Base-by-base conservation (phyloP, 2,329 filamentous ascomycete species). In the Fusarium falciforme region DNA sequence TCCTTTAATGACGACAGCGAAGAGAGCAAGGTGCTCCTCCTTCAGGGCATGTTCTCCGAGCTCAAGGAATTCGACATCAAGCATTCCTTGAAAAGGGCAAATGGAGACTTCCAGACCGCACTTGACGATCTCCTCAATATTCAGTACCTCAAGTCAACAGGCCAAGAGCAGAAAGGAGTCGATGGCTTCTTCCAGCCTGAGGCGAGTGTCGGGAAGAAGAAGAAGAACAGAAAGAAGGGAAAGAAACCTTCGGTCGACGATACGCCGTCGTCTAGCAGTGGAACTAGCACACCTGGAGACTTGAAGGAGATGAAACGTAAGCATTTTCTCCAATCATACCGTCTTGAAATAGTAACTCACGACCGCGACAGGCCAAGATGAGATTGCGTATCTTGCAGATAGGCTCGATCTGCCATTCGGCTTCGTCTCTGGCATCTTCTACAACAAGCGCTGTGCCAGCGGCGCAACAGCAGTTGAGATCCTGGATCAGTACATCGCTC, bases 81-180 rank as follows among this genome's bases (percentile, higher is more conserved):
- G 47, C 89, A 91, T 71, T 89, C 91, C 0, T 83, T 98, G 60
- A 90, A 89, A 73, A 93, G 94, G 77, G 89, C 87, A 33, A 87
- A 89, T 12, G 90, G 92, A 0, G 90, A 94, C 73, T 89, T 93
- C 42, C 89, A 91, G 67, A 86, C 87, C 16, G 90, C 94, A 2
- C 91, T 97, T 71, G 94, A 98, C 76, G 91, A 94, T 67, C 85
- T 98, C 14, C 87, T 98, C 35, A 97, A 93, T 74, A 87, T 94
- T 16, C 90, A 93, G 22, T 94, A 92, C 78, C 91, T 98, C 6
- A 90, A 94, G 67, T 90, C 94, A 66, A 88, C 86, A 1, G 89
- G 89, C 0, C 86, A 89, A 63, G 85, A 88, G 2, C 85, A 87
- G 2, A 96, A 93, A 79, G 94, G 95, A 0, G 86, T 98, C n/a